Base-by-base conservation (phyloP, 2,329 filamentous ascomycete species). In the Emergomyces pasteurianus region DNA sequence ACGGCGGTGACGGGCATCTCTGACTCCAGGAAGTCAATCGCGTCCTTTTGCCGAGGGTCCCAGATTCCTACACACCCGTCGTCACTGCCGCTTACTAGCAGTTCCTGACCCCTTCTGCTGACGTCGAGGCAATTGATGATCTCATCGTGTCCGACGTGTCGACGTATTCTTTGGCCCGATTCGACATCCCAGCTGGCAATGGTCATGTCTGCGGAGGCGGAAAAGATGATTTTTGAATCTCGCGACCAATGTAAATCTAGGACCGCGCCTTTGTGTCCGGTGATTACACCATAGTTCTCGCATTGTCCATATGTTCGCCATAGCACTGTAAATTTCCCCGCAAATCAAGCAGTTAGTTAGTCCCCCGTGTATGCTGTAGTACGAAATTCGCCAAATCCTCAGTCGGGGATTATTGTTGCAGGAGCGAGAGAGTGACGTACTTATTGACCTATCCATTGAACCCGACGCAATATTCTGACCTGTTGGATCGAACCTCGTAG, bases 211-310 rank as follows among this genome's bases (percentile, higher is more conserved):
- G 94, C 92, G 40, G 92, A 96, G 52, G 92, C 92, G 8, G 92
- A 94, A 71, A 92, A 97, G 58, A 99, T 75, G 49, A 92, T 87
- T 69, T 88, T 86, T 23, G 91, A 95, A 77, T 99, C 94, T 72
- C 94, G 87, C 34, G 94, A 96, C 94, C 94, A 99, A 71, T 96
- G 91, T 53, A 99, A 78, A 74, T 97, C 94, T 31, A 97, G 80
- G 56, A 99, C 80, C 1, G 94, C 94, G 66, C 90, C 90, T 72
- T 90, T 91, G 78, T 99, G 94, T 40, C 94, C 94, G 9, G 81
- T 90, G 58, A 99, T 80, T 34, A 89, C 78, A 63, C 92, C 92
- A 70, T 96, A 96, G 77, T 99, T 99, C 70, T 95, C 89, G 77
- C 92, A 96, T 68, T 90, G 83, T 69, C 91, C 92, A 63, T 92